Evolutionary conservation across 768 basidiomycete genomes (phyloP).

Genomic region (Agaricus sinodeliciosus): DNA sequence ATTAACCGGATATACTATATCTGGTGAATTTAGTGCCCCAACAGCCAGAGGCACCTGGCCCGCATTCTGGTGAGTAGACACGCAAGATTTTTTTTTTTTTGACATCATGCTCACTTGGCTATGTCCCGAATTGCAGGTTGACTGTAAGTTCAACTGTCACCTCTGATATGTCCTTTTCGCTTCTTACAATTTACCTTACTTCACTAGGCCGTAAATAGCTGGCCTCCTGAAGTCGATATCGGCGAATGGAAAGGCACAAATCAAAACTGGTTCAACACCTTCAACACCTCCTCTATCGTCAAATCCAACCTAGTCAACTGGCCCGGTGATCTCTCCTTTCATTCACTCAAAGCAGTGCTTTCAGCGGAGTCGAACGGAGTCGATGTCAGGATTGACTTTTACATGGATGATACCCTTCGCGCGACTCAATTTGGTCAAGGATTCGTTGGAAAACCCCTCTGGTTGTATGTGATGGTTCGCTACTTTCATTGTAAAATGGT

Average conservation of each 20-base stretch:
- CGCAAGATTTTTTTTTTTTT: neutral
- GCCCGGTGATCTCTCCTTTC: constrained; percentile 38
- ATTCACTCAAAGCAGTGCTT: constrained; percentile 34
- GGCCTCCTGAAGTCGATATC: constrained; percentile 38
- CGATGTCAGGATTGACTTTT: constrained; percentile 35
- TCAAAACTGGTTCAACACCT: constrained; percentile 39
- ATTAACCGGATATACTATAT: constrained; percentile 28
- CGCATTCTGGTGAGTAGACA: constrained; percentile 30
- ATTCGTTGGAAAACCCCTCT: constrained; percentile 33
- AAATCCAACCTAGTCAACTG: constrained; percentile 32
- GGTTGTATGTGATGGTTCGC: constrained; percentile 26
- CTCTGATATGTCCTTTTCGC: neutral
- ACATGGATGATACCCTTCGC: constrained; percentile 29
- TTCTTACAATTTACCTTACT: neutral
- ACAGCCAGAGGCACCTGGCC: constrained; percentile 37
- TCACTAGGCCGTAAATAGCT: constrained; percentile 29
- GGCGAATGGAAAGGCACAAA: constrained; percentile 41
- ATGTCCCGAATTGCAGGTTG: neutral
- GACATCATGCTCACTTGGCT: neutral
- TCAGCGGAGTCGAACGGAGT: constrained; percentile 29
- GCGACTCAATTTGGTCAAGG: constrained; percentile 33
- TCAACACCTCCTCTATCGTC: constrained; percentile 37
- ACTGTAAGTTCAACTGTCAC: neutral
- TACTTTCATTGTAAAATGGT: neutral
- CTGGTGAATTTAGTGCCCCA: constrained; percentile 37